Percentiles rank a stretch among this genome's conserved stretches.
These are phyloP conservation scores for Colletotrichum abscissum DNA, from an alignment of 2,329 filamentous ascomycete genomes.

Conservation along the genomic window DNA sequence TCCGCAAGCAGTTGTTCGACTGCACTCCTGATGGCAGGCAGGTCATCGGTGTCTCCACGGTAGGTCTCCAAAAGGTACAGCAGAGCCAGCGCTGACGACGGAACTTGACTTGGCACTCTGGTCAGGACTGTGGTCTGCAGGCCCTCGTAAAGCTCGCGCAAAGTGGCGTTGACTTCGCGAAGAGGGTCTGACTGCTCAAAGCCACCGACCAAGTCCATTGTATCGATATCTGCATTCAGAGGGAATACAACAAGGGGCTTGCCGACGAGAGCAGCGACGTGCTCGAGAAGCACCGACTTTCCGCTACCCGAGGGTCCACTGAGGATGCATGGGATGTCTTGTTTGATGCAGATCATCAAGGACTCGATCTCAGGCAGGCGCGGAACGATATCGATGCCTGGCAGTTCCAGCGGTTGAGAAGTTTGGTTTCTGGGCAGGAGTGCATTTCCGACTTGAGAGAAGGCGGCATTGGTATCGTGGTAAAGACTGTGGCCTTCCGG, in stretches of 20 bases:
- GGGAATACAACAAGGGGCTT: slow-evolving; percentile 83
- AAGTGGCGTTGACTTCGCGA: slow-evolving; percentile 72
- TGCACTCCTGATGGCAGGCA: slow-evolving; percentile 50
- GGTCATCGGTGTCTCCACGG: slow-evolving; percentile 50
- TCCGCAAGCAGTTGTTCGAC: slow-evolving; percentile 53
- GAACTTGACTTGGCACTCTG: slow-evolving; percentile 58
- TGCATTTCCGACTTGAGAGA: slow-evolving; percentile 85
- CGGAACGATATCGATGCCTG: slow-evolving; percentile 60
- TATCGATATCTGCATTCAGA: slow-evolving; percentile 94
- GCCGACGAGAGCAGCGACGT: slow-evolving; percentile 83
- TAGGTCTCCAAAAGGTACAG: slow-evolving; percentile 60
- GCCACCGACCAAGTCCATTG: slow-evolving; percentile 95
- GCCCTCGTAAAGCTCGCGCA: slow-evolving; percentile 61
- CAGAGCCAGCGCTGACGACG: slow-evolving; percentile 60
- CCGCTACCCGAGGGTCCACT: slow-evolving; percentile 88
- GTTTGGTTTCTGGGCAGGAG: slow-evolving; percentile 71
- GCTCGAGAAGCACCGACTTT: slow-evolving; percentile 83
- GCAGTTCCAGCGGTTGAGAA: slow-evolving; percentile 63
- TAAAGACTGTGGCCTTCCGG: slow-evolving; percentile 73
- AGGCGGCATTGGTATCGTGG: slow-evolving; percentile 73
- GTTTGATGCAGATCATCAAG: slow-evolving; percentile 85
- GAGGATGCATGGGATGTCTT: slow-evolving; percentile 89
- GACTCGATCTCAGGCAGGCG: slow-evolving; percentile 84
- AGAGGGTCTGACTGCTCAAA: slow-evolving; percentile 94
- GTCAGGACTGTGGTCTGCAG: slow-evolving; percentile 63